These are phyloP conservation scores for Papilionanthe hybrid DNA, from an alignment of 116 monocot genomes.

Conservation along the genomic window DNA sequence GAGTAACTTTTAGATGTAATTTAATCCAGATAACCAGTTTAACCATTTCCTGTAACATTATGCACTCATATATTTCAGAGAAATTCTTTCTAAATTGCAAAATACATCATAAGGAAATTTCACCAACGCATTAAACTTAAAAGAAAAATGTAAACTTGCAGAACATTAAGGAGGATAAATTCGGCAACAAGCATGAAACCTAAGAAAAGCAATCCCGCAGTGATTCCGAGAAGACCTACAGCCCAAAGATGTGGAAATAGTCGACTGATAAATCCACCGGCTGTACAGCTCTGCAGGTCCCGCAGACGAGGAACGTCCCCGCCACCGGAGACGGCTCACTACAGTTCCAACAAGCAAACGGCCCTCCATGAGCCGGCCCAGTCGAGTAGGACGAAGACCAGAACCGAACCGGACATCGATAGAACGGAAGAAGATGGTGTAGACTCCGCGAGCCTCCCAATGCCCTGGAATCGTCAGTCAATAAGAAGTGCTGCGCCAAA, in stretches of 20 bases:
- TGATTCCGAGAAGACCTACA: slow-evolving; percentile 37
- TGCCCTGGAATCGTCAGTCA: neutral
- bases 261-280: slow-evolving; percentile 56
- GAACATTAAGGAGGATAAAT: neutral
- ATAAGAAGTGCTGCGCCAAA: neutral
- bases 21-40: neutral
- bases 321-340: slow-evolving; percentile 14
- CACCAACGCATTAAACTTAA: too few species aligned
- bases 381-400: slow-evolving; percentile 6
- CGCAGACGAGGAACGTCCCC: slow-evolving; percentile 57
- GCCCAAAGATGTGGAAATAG: slow-evolving; percentile 84
- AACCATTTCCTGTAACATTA: neutral
- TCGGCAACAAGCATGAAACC: neutral
- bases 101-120: too few species aligned
- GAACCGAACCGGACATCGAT: neutral
- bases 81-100: too few species aligned
- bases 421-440: neutral
- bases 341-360: slow-evolving; percentile 47
- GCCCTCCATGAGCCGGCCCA: neutral
- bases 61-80: neutral
- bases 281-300: slow-evolving; percentile 61
- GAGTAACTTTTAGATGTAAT: neutral
- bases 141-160: neutral
- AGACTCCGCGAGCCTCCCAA: neutral
- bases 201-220: neutral